Evolutionary conservation across 2,329 filamentous ascomycete genomes (phyloP), one percentile per base, ranked within the genome.

Genomic region (Lasiodiplodia citricola): DNA sequence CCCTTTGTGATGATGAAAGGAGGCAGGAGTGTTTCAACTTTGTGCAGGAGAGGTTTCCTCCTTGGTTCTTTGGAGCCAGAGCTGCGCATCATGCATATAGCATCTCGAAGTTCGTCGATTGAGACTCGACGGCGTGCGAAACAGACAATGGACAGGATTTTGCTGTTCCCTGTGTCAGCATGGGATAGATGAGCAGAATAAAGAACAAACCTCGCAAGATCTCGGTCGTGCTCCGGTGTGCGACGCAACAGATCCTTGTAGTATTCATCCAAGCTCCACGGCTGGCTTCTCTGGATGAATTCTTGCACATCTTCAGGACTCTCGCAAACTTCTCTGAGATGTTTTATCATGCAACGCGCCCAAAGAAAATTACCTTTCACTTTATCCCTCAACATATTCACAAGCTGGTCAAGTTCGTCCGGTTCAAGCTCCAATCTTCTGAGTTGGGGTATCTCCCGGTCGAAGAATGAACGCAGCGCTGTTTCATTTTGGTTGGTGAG

Each of bases 331-430:
- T 50, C 11, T 18, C 18, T 54, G 23, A 69, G n/a, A 3, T 64
- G 38, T 11, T 54, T 31, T 18, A 69, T 57, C 63, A 69, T 67
- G 31, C 56, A 57, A 11, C 18, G 28, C 7, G 68, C 68, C 62
- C 68, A 69, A 3, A 69, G 62, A 4, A 69, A 69, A n/a, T 69
- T 69, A 1, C 68, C 68, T 16, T 31, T 58, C 13, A 44, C 52
- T 21, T 21, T 44, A 2, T 56, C 21, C 11, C 37, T 55, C 7
- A 64, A 5, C 21, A 10, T 16, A 1, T 44, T n/a, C 10, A 54
- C 13, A n/a, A 65, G 18, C 14, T 18, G 4, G 11, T 55, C 47
- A 5, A 23, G 8, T 3, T 55, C 62, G 14, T 41, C 47, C 2
- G 37, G n/a, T 8, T 11, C 10, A 31, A 65, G 41, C 16, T 52